phyloP scores from a whole-genome alignment of 805 yeast genomes.

The Kodamaea neixiangensis region DNA sequence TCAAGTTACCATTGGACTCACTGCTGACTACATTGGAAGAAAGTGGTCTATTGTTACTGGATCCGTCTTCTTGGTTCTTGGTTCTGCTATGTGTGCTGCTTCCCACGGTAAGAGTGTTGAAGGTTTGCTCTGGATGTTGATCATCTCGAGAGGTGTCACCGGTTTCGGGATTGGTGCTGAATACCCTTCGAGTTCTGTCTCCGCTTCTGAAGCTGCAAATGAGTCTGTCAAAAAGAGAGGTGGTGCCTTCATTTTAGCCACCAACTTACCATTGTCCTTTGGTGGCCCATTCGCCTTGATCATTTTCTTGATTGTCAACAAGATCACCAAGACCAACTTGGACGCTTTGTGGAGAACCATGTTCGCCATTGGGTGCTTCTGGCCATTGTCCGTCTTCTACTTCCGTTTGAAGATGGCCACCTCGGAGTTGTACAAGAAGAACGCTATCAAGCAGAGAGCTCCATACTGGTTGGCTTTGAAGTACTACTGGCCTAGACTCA shows the following conservation, averaged over 20 bases:
- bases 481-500: slow-evolving; percentile 65
- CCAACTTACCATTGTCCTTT: slow-evolving; percentile 70
- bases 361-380: slow-evolving; percentile 62
- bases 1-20: slow-evolving; percentile 62
- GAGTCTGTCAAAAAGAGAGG: slow-evolving; percentile 67
- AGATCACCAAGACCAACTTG: slow-evolving; percentile 45
- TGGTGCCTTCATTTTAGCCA: slow-evolving; percentile 61
- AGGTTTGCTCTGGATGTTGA: slow-evolving; percentile 78
- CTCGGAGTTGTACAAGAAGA: slow-evolving; percentile 60
- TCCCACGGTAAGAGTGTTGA: slow-evolving; percentile 58
- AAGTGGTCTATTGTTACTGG: slow-evolving; percentile 71
- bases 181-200: slow-evolving; percentile 67
- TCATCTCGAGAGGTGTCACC: slow-evolving; percentile 70
- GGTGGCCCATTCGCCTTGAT: slow-evolving; percentile 80
- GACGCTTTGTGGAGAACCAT: slow-evolving; percentile 68
- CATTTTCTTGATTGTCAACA: slow-evolving; percentile 66
- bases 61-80: slow-evolving; percentile 60
- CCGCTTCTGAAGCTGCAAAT: slow-evolving; percentile 74
- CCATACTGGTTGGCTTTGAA: slow-evolving; percentile 58
- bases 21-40: slow-evolving; percentile 67
- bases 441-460: slow-evolving; percentile 58
- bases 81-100: slow-evolving; percentile 68
- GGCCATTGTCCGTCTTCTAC: slow-evolving; percentile 73
- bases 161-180: slow-evolving; percentile 84
- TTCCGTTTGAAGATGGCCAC: slow-evolving; percentile 72